phyloP scores from a whole-genome alignment of 192 early-diverging fungal genomes.

The Coemansia sp. region DNA sequence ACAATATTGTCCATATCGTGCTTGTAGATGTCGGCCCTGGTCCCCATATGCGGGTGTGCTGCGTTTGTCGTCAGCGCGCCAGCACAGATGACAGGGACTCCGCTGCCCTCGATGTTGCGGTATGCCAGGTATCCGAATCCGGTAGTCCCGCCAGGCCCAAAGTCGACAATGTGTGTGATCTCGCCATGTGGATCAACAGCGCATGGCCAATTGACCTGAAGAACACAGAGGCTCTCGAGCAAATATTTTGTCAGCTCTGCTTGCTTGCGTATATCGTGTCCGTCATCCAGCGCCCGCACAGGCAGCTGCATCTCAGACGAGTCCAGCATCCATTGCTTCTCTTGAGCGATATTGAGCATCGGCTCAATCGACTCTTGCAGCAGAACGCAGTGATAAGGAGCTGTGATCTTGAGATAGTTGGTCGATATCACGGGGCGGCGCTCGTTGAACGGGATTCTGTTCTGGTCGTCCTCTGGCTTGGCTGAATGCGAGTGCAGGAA shows the following conservation, averaged over 20 bases:
- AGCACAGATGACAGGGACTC: conserved; percentile 58
- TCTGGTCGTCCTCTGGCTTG: conserved; percentile 50
- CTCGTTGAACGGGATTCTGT: conserved; percentile 71
- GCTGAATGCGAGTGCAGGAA: conserved; percentile 12
- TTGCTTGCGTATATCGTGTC: conserved; percentile 70
- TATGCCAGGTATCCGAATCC: conserved; percentile 83
- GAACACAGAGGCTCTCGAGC: conserved; percentile 66
- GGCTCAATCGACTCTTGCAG: not conserved
- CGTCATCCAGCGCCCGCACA: conserved; percentile 79
- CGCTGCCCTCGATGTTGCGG: conserved; percentile 86
- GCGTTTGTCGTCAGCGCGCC: conserved; percentile 14
- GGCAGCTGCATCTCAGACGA: conserved; percentile 42
- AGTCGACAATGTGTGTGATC: conserved; percentile 90
- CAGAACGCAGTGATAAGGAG: conserved; percentile 66
- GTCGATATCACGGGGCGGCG: conserved; percentile 77
- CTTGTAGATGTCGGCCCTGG: conserved; percentile 76
- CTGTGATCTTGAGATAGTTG: conserved; percentile 81
- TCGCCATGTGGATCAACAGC: conserved; percentile 50
- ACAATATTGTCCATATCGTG: conserved; percentile 63
- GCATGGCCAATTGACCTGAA: conserved; percentile 62
- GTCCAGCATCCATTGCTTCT: conserved; percentile 33
- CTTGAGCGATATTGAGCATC: not conserved
- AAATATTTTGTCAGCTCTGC: conserved; percentile 64
- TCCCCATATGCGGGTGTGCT: conserved; percentile 59
- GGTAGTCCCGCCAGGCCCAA: conserved; percentile 82